A percentile compares a stretch with the other conserved stretches of the same genome.
These are phyloP conservation scores for Penicillium paxilli DNA, from an alignment of 495 filamentous ascomycete species.

Conservation along the genomic window DNA sequence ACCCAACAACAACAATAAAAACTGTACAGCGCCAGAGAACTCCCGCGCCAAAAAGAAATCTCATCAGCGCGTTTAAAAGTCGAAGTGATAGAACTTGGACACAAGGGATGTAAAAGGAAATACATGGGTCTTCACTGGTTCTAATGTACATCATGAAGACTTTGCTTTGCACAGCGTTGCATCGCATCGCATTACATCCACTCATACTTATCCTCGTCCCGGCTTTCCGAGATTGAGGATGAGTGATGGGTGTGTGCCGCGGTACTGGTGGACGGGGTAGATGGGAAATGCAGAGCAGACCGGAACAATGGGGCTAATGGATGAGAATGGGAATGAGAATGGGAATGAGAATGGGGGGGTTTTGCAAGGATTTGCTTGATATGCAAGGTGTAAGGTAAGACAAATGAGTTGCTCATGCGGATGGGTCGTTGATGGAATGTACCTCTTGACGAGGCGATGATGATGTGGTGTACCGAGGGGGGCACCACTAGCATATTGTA, in stretches of 20 bases:
- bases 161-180: background rate
- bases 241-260: background rate
- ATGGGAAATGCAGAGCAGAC: background rate
- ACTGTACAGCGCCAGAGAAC: constrained; percentile 5
- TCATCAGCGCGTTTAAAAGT: too few relatives aligned
- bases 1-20: background rate
- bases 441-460: too few relatives aligned
- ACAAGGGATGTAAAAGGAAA: background rate
- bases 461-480: background rate
- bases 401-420: constrained; percentile 30
- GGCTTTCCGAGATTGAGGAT: too few relatives aligned
- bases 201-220: too few relatives aligned
- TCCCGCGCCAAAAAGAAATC: background rate
- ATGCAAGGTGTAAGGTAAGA: constrained; percentile 20
- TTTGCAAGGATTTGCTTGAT: background rate
- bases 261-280: background rate
- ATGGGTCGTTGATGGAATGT: constrained; percentile 32
- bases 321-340: background rate
- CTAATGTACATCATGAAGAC: constrained; percentile 1
- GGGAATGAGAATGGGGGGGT: too few relatives aligned
- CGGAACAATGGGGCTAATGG: constrained; percentile 12
- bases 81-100: too few relatives aligned
- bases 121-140: background rate
- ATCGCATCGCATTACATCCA: too few relatives aligned
- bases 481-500: background rate